These are phyloP conservation scores for Phyllostachys edulis DNA, from an alignment of 176 grass and related monocot species.

Conservation along the genomic window DNA sequence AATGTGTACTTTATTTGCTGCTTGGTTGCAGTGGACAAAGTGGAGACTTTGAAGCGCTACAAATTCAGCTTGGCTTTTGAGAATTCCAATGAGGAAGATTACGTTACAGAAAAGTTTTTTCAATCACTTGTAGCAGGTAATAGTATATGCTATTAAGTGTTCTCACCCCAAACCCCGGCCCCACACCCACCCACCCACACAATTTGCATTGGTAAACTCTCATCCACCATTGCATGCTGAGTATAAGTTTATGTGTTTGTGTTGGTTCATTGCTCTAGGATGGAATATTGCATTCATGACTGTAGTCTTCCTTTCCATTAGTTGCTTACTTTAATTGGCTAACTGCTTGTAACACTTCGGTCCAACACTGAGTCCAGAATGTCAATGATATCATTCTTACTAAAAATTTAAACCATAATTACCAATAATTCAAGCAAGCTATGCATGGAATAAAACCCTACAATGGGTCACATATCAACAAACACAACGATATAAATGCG, in stretches of 20 bases:
- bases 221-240: constrained; percentile 7
- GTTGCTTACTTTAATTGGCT: not conserved
- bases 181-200: not conserved
- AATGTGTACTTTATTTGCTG: constrained; percentile 21
- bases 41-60: constrained; percentile 79
- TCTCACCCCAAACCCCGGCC: not conserved
- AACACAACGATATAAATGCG: too few relatives aligned
- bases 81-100: constrained; percentile 99
- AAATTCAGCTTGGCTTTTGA: constrained; percentile 99
- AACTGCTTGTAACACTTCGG: not conserved
- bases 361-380: too few relatives aligned
- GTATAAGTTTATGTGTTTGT: constrained; percentile 20
- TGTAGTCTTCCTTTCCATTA: constrained; percentile 1
- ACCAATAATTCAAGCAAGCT: too few relatives aligned
- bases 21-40: constrained; percentile 79
- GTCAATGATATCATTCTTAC: too few relatives aligned
- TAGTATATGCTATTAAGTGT: not conserved
- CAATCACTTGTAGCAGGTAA: constrained; percentile 94
- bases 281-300: not conserved
- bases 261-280: not conserved
- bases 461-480: too few relatives aligned
- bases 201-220: constrained; percentile 16
- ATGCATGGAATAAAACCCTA: too few relatives aligned
- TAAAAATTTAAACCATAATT: too few relatives aligned
- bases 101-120: constrained; percentile 98